A percentile compares a stretch with the other conserved stretches of the same genome.
phyloP scores from a whole-genome alignment of 495 filamentous ascomycete genomes.

The Diplogelasinospora grovesii region DNA sequence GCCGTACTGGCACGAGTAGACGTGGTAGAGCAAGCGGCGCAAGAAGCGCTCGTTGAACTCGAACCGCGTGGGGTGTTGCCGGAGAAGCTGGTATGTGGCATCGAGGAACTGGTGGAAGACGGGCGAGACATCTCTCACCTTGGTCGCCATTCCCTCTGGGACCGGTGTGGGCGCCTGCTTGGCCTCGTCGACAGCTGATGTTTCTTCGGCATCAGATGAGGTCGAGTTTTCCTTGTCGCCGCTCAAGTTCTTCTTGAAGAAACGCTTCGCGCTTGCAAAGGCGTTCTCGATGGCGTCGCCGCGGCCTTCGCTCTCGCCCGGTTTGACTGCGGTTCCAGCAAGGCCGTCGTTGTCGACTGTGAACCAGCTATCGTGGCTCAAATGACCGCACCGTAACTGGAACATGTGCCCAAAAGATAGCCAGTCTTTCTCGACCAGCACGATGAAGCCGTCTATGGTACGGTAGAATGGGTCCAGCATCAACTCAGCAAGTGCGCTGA shows the following conservation, averaged over 20 bases:
- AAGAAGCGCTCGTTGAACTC: conserved; percentile 97
- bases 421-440: conserved; percentile 97
- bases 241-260: conserved; percentile 74
- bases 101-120: conserved; percentile 99
- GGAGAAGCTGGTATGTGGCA: conserved; percentile 82
- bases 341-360: conserved; percentile 66
- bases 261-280: conserved; percentile 77
- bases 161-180: conserved; percentile 16
- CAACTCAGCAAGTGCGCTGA: conserved; percentile 88
- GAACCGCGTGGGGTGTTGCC: conserved; percentile 84
- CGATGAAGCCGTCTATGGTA: conserved; percentile 92
- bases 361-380: conserved; percentile 95
- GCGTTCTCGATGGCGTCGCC: conserved; percentile 81
- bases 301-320: conserved; percentile 50
- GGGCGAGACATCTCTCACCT: conserved; percentile 80
- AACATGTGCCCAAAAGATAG: conserved; percentile 98
- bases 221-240: conserved; percentile 56
- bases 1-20: conserved; percentile 94
- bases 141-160: conserved; percentile 41
- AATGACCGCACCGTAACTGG: conserved; percentile 73
- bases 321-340: conserved; percentile 45
- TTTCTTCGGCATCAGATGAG: conserved; percentile 49
- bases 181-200: conserved; percentile 42
- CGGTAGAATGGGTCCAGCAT: conserved; percentile 95
- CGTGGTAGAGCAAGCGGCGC: conserved; percentile 82